phyloP scores from a whole-genome alignment of 1,284 basidiomycete genomes.

The Sparassis latifolia region DNA sequence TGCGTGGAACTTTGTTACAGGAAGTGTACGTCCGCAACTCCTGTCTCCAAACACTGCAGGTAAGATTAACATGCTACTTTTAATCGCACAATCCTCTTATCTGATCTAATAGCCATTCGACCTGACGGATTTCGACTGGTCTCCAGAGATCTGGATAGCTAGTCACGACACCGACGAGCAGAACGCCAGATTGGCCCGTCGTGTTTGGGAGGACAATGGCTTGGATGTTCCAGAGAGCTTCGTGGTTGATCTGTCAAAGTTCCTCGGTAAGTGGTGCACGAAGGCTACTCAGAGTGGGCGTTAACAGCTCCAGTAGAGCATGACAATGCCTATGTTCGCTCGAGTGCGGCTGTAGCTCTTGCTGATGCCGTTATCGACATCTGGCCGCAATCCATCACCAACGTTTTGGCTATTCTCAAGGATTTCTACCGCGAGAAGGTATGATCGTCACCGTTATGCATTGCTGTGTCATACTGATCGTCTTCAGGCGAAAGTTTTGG shows the following conservation, averaged over 20 bases:
- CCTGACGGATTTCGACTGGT: conserved; percentile 92
- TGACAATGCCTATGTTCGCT: conserved; percentile 77
- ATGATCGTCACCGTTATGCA: neutral
- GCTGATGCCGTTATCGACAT: conserved; percentile 67
- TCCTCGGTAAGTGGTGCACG: conserved; percentile 51
- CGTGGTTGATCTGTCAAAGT: conserved; percentile 55
- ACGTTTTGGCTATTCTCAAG: conserved; percentile 48
- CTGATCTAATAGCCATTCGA: conserved; percentile 70
- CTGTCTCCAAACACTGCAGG: conserved; percentile 88
- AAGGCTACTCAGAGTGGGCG: too few species aligned
- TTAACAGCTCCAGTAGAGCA: conserved; percentile 47
- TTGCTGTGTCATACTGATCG: neutral
- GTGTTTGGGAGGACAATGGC: conserved; percentile 96
- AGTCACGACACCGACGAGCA: conserved; percentile 92
- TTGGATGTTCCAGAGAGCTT: conserved; percentile 82
- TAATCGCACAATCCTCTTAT: neutral
- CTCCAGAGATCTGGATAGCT: conserved; percentile 83
- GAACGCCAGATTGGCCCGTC: conserved; percentile 77
- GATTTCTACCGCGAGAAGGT: conserved; percentile 83
- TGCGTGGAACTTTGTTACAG: conserved; percentile 76
- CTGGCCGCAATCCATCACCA: conserved; percentile 62
- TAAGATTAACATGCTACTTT: conserved; percentile 24
- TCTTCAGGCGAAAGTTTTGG: conserved; percentile 68
- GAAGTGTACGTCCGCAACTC: conserved; percentile 89
- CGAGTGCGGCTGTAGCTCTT: conserved; percentile 68